Evolutionary conservation across 148 eudicot species (phyloP).

Genomic region (Rhododendron ovatum): DNA sequence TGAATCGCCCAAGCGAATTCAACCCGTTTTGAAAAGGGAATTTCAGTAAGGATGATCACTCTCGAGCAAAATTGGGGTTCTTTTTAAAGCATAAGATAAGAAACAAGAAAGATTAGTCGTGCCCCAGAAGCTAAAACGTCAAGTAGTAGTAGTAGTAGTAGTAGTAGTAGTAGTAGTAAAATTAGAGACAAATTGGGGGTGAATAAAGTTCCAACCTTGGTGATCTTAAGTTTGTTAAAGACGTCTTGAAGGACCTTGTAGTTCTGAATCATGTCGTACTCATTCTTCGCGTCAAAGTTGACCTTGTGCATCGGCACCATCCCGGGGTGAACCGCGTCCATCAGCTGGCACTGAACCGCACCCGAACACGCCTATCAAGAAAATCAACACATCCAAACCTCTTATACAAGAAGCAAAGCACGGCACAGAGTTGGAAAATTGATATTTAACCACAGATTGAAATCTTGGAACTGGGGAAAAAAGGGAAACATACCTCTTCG

Average conservation of each 20-base stretch:
- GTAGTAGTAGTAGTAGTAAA: not conserved
- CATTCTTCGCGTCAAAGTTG: conserved; percentile 84
- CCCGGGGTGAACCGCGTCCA: conserved; percentile 87
- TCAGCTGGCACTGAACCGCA: conserved; percentile 90
- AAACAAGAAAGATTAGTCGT: not conserved
- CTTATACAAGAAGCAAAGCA: not conserved
- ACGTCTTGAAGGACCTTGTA: conserved; percentile 94
- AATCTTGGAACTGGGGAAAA: not conserved
- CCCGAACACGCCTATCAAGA: conserved; percentile 66
- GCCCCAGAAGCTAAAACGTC: not conserved
- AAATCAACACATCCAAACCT: conserved; percentile 7
- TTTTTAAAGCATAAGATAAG: not conserved
- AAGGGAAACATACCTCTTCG: conserved; percentile 56
- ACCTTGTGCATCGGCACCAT: conserved; percentile 67
- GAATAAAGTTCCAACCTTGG: conserved; percentile 44
- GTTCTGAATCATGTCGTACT: conserved; percentile 92
- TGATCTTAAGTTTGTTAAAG: conserved; percentile 81
- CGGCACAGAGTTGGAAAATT: not conserved
- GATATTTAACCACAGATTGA: not conserved
- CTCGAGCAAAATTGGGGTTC: not conserved
- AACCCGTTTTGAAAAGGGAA: not conserved
- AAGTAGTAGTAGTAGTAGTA: not conserved
- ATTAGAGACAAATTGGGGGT: not conserved
- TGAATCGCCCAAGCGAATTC: not conserved
- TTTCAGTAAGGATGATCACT: not conserved